phyloP scores from a whole-genome alignment of 106 monocot species.

The Chionographis japonica region DNA sequence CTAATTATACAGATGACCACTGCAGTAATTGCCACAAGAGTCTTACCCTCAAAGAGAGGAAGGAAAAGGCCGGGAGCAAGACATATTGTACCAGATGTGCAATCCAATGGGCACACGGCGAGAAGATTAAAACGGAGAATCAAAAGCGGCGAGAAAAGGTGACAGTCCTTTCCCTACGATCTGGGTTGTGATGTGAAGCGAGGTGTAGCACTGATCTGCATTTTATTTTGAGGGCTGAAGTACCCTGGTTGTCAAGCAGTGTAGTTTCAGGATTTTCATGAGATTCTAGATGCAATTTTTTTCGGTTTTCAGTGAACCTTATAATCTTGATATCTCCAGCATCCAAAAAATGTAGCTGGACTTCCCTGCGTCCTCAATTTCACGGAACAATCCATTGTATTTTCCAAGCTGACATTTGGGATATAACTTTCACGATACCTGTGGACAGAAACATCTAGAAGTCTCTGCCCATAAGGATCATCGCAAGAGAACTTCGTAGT shows the following conservation, averaged over 20 bases:
- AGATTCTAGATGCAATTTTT: conserved; percentile 5
- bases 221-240: conserved; percentile 33
- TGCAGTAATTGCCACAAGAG: too few species aligned
- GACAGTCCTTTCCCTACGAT: too few species aligned
- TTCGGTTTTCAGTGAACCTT: conserved; percentile 42
- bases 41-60: too few species aligned
- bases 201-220: conserved; percentile 28
- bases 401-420: conserved; percentile 57
- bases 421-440: conserved; percentile 20
- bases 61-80: too few species aligned
- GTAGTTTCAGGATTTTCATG: conserved; percentile 19
- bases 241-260: conserved; percentile 4
- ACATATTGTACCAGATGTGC: too few species aligned
- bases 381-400: conserved; percentile 19
- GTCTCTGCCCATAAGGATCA: conserved; percentile 60
- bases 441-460: conserved; percentile 49
- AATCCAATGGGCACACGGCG: too few species aligned
- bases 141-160: too few species aligned
- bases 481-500: conserved; percentile 79
- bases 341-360: conserved; percentile 48
- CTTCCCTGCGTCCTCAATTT: conserved; percentile 38
- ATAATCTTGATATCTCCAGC: conserved; percentile 52
- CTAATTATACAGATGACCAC: too few species aligned
- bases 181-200: too few species aligned
- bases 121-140: too few species aligned